phyloP scores from a whole-genome alignment of 305 asterid species.

The Fraxinus sp. region DNA sequence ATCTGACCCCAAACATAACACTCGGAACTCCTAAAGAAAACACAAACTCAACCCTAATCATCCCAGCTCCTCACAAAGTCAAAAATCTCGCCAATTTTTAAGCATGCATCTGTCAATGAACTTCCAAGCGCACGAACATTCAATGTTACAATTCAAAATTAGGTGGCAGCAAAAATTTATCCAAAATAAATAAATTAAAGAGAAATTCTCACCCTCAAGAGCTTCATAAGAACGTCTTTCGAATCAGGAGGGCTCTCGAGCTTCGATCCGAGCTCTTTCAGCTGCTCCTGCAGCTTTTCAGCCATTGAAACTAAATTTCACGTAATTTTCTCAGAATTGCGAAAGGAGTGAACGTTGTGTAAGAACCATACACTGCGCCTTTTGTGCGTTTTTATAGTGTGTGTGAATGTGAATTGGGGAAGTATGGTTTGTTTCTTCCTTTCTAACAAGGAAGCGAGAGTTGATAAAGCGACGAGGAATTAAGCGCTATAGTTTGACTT shows the following conservation, averaged over 20 bases:
- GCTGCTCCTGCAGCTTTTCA: conserved; percentile 71
- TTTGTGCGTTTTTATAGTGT: conserved; percentile 18
- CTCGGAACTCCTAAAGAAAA: conserved; percentile 23
- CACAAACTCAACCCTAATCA: conserved; percentile 40
- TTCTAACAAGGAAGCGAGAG: conserved; percentile 40
- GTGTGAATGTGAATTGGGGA: conserved; percentile 13
- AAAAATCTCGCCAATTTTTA: conserved; percentile 21
- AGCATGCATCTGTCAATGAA: conserved; percentile 39
- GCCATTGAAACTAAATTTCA: conserved; percentile 43
- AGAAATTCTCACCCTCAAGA: conserved; percentile 54
- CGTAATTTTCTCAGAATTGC: conserved; percentile 28
- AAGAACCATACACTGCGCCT: conserved; percentile 23
- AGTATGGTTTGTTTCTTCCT: background rate
- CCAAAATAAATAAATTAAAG: conserved; percentile 7
- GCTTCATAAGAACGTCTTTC: conserved; percentile 75
- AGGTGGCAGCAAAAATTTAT: conserved; percentile 3
- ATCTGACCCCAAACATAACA: conserved; percentile 10
- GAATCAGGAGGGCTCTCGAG: conserved; percentile 66
- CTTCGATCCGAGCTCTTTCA: conserved; percentile 83
- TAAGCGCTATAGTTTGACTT: background rate
- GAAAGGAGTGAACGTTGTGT: conserved; percentile 16
- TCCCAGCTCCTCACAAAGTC: conserved; percentile 6
- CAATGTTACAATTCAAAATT: conserved; percentile 15
- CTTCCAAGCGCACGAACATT: conserved; percentile 20
- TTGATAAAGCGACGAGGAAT: background rate